Evolutionary conservation across 805 yeast genomes (phyloP), one percentile per base, ranked within the genome.

Genomic region (Ogataea zsoltii): DNA sequence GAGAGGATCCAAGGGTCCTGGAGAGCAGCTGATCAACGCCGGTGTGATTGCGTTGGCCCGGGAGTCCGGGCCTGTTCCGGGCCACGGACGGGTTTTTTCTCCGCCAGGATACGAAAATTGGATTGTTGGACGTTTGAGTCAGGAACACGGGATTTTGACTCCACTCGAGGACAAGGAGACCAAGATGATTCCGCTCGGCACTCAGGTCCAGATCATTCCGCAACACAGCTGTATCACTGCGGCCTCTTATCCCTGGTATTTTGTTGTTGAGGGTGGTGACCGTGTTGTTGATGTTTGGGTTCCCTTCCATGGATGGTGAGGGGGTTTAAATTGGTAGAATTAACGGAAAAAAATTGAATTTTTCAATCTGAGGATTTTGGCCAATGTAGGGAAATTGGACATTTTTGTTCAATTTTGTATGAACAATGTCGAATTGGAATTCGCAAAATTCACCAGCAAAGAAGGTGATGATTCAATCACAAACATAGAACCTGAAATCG

Each of bases 221-320:
- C 88, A 86, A 60, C 94, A 86, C 60, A 68, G 80, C 10, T 86
- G 94, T 62, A 86, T 86, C 45, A 77, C 87, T 2, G 85, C 86
- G 37, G 80, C 81, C 7, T 69, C 80, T 13, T 82, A 71, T 57
- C 79, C 76, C 2, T 79, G 76, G 72, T 83, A 72, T 62, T 83
- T 66, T 59, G 67, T 83, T 1, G 66, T 76, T 10, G 81, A 82
- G 43, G 75, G 70, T 2, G 64, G 64, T 7, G 78, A 73, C 15
- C 63, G 50, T 10, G 82, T 82, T 3, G 71, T 63, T 1, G 89
- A 85, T 58, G 67, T 84, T 15, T 83, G 88, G 87, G 71, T 76
- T 18, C 85, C 90, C 6, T 75, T 75, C 66, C 70, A 76, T 56
- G 82, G 82, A 2, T 81, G 69, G 68, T 66, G 48, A 53, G 18